Base-by-base conservation (phyloP, 2,329 filamentous ascomycete genomes). In the Acephala macrosclerotiorum region DNA sequence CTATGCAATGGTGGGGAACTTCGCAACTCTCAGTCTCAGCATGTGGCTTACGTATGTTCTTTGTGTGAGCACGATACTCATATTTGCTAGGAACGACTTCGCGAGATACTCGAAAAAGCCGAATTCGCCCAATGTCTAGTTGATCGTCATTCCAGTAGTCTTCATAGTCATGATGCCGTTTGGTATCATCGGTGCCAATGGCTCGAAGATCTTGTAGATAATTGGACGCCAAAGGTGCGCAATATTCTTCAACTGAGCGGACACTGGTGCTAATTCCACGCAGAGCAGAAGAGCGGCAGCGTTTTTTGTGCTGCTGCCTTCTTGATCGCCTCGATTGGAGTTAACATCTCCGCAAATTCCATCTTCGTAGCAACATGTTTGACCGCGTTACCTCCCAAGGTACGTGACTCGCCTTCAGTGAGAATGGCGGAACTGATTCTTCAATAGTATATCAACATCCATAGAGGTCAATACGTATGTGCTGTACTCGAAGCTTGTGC, bases 181-280 rank as follows among this genome's bases (percentile, higher is more conserved):
- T 57, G 79, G 80, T 4, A 76, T 78, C 55, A 74, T 87, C 35
- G 82, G 84, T 16, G 84, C 85, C 0, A 85, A 84, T 0, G 84
- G 85, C 18, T 81, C 81, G 35, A 79, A 81, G 59, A 79, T 82
- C 8, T 80, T 84, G 60, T 69, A 67, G 58, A 69, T 40, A 63
- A 62, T 22, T 69, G 63, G 63, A 66, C 57, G 6, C 77, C 76
- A 7, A 66, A 49, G 58, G 57, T 64, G 56, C 11, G 25, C 4
- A 55, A 7, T 55, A 29, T 35, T 14, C 16, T 22, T 36, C 18
- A 18, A 8, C 22, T 40, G 6, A 4, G 6, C 5, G 45, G 18
- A 4, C 1, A n/a, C n/a, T 36, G 18, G 20, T 20, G 29, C 3
- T n/a, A 26, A 51, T 25, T 26, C 12, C 33, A 26, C 36, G 49